A percentile compares a stretch with the other conserved stretches of the same genome.
These are phyloP conservation scores for Amphichorda felina DNA, from an alignment of 2,329 filamentous ascomycete species.

Conservation along the genomic window DNA sequence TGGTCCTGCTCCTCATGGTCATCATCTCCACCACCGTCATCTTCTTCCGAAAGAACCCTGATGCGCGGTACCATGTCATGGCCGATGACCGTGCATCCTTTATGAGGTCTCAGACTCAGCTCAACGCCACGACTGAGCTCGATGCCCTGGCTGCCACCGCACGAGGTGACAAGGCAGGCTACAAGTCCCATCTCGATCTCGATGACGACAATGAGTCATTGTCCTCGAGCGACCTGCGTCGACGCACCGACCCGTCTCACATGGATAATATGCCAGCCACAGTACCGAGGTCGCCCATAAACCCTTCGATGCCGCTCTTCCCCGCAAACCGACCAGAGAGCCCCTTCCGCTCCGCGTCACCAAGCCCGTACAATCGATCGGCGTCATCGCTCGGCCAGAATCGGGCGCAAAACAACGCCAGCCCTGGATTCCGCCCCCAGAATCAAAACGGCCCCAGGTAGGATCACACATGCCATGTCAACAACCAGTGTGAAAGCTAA, in stretches of 20 bases:
- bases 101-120: constrained; percentile 87
- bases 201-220: constrained; percentile 30
- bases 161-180: constrained; percentile 61
- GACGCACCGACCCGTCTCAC: constrained; percentile 20
- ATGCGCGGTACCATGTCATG: constrained; percentile 93
- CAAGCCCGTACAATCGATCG: constrained; percentile 21
- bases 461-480: too few relatives aligned
- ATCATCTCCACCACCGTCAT: constrained; percentile 50
- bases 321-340: constrained; percentile 23
- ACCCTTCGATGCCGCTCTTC: constrained; percentile 30
- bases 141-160: constrained; percentile 84
- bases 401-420: not conserved
- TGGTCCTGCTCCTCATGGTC: constrained; percentile 74
- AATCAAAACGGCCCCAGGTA: too few relatives aligned
- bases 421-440: not conserved
- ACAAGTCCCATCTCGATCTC: constrained; percentile 23
- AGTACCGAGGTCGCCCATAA: constrained; percentile 24
- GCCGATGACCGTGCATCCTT: constrained; percentile 91
- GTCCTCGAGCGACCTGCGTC: constrained; percentile 23
- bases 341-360: constrained; percentile 20
- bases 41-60: constrained; percentile 84
- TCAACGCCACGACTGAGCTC: constrained; percentile 68
- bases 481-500: constrained; percentile 8
- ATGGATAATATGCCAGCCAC: constrained; percentile 17
- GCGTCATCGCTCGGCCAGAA: not conserved